Evolutionary conservation across 1,284 basidiomycete genomes (phyloP).

Genomic region (Tilletia walkeri): DNA sequence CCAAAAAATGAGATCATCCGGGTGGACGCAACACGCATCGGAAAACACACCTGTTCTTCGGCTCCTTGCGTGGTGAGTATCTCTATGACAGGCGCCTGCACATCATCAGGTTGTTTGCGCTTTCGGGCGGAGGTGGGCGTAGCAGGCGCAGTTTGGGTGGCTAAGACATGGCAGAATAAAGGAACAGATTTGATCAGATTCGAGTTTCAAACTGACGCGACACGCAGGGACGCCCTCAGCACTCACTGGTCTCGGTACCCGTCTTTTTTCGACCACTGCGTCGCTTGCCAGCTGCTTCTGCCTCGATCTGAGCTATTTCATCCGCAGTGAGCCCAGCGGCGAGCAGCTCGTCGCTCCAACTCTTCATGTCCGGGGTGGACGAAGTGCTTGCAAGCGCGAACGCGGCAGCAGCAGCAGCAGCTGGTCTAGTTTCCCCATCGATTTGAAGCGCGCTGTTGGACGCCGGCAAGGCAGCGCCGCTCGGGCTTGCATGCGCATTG

Average conservation of each 20-base stretch:
- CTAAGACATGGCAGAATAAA: not conserved
- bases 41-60: slow-evolving; percentile 20
- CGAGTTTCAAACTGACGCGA: not conserved
- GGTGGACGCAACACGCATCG: not conserved
- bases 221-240: no score
- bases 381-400: not conserved
- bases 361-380: not conserved
- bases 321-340: slow-evolving; percentile 16
- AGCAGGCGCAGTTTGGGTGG: slow-evolving; percentile 2
- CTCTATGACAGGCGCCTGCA: slow-evolving; percentile 1
- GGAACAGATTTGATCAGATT: not conserved
- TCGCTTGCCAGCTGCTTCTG: slow-evolving; percentile 17
- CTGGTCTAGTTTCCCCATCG: no score
- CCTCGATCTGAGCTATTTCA: slow-evolving; percentile 18
- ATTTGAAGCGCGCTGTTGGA: no score
- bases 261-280: not conserved
- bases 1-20: no score
- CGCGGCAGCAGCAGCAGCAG: not conserved
- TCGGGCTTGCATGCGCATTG: no score
- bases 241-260: slow-evolving; percentile 1
- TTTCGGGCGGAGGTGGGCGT: slow-evolving; percentile 9
- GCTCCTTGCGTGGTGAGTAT: slow-evolving; percentile 18
- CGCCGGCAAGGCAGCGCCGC: no score
- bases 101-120: slow-evolving; percentile 15
- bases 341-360: slow-evolving; percentile 16